These are phyloP conservation scores for Plantago lanceolata DNA, from an alignment of 305 asterid genomes.

Conservation along the genomic window DNA sequence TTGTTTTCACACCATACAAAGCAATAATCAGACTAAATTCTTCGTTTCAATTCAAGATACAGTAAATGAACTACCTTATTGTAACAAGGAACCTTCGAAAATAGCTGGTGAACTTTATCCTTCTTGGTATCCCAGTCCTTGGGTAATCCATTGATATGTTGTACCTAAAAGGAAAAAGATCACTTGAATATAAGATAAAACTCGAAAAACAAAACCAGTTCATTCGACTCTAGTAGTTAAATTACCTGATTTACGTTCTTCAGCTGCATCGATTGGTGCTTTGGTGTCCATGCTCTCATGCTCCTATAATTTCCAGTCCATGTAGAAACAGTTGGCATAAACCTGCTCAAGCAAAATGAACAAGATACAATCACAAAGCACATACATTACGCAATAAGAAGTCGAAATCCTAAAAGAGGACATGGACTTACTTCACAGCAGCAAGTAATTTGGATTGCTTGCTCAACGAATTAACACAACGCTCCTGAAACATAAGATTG, in stretches of 20 bases:
- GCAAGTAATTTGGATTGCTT: slow-evolving; percentile 63
- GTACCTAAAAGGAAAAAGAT: slow-evolving; percentile 26
- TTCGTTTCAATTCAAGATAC: not conserved
- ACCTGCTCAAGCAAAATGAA: slow-evolving; percentile 31
- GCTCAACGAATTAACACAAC: slow-evolving; percentile 32
- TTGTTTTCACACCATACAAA: not conserved
- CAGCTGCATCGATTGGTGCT: slow-evolving; percentile 88
- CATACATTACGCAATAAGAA: not conserved
- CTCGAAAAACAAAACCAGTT: not conserved
- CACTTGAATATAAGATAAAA: not conserved
- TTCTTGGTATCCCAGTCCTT: slow-evolving; percentile 62
- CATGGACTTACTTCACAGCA: slow-evolving; percentile 50
- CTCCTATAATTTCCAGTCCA: slow-evolving; percentile 84
- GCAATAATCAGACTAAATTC: not conserved
- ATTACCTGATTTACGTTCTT: slow-evolving; percentile 68
- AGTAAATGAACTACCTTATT: slow-evolving; percentile 45
- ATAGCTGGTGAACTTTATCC: slow-evolving; percentile 69
- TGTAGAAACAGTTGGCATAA: slow-evolving; percentile 62
- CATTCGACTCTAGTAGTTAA: too few species aligned
- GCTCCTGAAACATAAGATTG: slow-evolving; percentile 44
- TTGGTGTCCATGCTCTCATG: slow-evolving; percentile 85
- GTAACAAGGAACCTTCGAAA: slow-evolving; percentile 73
- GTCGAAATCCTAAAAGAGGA: not conserved
- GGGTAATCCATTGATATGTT: slow-evolving; percentile 83
- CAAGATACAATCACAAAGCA: not conserved